These are phyloP conservation scores for Calonectria honghensis DNA, from an alignment of 2,329 filamentous ascomycete genomes.

Conservation along the genomic window DNA sequence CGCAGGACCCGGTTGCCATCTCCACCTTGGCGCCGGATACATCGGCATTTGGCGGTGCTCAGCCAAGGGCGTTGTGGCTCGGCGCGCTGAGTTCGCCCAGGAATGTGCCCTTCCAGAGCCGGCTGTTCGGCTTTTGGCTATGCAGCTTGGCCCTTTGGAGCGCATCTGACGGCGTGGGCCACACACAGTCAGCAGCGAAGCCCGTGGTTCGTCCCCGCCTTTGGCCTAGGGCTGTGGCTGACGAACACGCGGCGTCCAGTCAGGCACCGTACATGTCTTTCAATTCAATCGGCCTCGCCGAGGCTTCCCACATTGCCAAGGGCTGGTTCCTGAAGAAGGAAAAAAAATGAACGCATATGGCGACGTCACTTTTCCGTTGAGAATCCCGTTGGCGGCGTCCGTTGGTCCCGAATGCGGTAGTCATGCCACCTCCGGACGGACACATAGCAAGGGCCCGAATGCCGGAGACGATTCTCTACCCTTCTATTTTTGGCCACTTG, in stretches of 20 bases:
- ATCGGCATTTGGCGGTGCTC: conserved; percentile 28
- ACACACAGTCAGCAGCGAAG: not conserved
- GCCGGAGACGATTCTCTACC: not conserved
- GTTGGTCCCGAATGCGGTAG: not conserved
- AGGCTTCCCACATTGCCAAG: conserved; percentile 26
- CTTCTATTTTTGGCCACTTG: not conserved
- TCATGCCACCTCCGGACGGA: not conserved
- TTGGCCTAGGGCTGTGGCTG: conserved; percentile 19
- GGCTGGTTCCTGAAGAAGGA: not conserved
- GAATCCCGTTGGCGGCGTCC: not conserved
- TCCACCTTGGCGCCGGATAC: conserved; percentile 39
- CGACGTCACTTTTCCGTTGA: conserved; percentile 14
- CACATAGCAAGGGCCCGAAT: not conserved
- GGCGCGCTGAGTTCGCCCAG: conserved; percentile 1
- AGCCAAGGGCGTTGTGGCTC: conserved; percentile 37
- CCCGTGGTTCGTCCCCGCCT: conserved; percentile 23
- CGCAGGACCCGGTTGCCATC: conserved; percentile 20
- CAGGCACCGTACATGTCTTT: not conserved
- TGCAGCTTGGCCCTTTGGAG: conserved; percentile 1
- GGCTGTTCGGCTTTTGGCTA: conserved; percentile 36
- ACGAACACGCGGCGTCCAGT: conserved; percentile 9
- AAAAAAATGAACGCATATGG: conserved; percentile 5
- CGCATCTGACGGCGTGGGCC: conserved; percentile 11
- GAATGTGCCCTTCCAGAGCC: conserved; percentile 9
- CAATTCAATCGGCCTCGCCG: conserved; percentile 10